Evolutionary conservation across 352 stramenopile species (phyloP).

Genomic region (Aphanomyces cochlioides): DNA sequence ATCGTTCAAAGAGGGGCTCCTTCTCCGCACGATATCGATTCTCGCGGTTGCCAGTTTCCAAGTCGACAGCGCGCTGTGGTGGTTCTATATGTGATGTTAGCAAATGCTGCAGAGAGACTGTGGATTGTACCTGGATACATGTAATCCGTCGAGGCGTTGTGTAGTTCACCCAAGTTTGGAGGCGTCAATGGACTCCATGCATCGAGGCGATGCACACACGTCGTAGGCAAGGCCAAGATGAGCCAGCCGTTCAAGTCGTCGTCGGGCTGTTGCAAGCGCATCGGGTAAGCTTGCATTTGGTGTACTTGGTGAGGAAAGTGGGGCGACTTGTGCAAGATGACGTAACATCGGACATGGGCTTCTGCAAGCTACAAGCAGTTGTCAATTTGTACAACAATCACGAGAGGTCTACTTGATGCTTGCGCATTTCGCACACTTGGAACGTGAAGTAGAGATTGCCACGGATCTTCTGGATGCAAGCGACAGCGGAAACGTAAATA

Average conservation of each 20-base stretch:
- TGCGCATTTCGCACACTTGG: conserved; percentile 86
- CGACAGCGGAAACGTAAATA: conserved; percentile 92
- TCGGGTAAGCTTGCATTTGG: conserved; percentile 91
- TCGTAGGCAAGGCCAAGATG: conserved; percentile 83
- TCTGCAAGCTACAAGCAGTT: conserved; percentile 71
- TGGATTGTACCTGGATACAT: conserved; percentile 45
- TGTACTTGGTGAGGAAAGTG: conserved; percentile 61
- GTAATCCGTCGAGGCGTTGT: conserved; percentile 59
- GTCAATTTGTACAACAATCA: background rate
- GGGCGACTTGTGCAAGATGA: conserved; percentile 71
- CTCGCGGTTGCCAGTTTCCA: conserved; percentile 64
- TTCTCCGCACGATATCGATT: conserved; percentile 12
- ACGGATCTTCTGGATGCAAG: conserved; percentile 83
- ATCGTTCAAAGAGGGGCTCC: conserved; percentile 7
- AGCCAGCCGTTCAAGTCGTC: conserved; percentile 89
- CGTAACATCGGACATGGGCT: conserved; percentile 92
- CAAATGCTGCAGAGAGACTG: background rate
- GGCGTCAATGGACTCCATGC: conserved; percentile 86
- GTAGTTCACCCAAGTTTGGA: conserved; percentile 41
- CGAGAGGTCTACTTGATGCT: conserved; percentile 66
- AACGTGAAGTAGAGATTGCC: conserved; percentile 93
- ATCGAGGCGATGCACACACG: conserved; percentile 93
- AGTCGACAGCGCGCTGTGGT: conserved; percentile 52
- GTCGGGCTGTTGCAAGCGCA: conserved; percentile 92
- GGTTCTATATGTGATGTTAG: conserved; percentile 34